Evolutionary conservation across 73 alveolate species (phyloP).

Genomic region (Paramecium biaurelia): DNA sequence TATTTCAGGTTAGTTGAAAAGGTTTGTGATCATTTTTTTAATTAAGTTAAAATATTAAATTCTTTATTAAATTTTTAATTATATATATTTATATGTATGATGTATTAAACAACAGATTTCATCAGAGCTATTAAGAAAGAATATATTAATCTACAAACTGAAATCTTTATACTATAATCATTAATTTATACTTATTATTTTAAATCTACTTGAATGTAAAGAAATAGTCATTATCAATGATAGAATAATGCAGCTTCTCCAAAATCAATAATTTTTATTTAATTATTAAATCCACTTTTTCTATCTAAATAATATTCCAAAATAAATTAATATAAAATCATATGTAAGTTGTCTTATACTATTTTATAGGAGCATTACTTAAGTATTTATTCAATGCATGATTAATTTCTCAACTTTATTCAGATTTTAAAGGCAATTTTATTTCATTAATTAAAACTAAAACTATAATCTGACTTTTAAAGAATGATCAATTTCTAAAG

Average conservation of each 20-base stretch:
- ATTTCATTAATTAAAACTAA: not conserved
- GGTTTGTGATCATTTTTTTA: not conserved
- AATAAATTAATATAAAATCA: not conserved
- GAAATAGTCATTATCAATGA: not conserved
- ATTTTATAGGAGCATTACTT: not conserved
- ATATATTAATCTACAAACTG: not conserved
- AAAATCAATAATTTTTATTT: not conserved
- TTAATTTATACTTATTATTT: not conserved
- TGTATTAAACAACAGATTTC: not conserved
- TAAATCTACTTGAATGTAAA: not conserved
- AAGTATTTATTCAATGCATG: not conserved
- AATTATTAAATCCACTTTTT: not conserved
- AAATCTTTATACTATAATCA: not conserved
- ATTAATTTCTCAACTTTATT: not conserved
- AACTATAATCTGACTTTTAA: not conserved
- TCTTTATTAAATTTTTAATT: not conserved
- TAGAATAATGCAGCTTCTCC: not conserved
- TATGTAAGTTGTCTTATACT: not conserved
- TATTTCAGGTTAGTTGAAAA: not conserved
- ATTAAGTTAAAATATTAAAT: not conserved
- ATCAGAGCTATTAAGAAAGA: not conserved
- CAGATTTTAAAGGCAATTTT: not conserved
- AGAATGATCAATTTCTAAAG: not conserved
- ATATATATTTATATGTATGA: not conserved
- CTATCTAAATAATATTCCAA: not conserved